Evolutionary conservation across 305 asterid species (phyloP).

Genomic region (Plantago coronopus): DNA sequence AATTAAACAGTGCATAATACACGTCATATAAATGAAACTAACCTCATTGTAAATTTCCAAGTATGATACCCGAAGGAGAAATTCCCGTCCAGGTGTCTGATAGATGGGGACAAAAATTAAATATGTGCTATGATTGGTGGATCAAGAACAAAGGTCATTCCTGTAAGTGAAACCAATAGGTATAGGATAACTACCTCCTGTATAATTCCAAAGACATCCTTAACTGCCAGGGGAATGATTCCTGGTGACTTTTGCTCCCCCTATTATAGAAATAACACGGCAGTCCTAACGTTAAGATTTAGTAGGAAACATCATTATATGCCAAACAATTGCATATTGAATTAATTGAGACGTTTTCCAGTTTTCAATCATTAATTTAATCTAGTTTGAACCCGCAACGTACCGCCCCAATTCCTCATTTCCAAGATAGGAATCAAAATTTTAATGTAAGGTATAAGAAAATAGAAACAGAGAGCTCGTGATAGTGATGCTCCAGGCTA

Average conservation of each 20-base stretch:
- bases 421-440: not conserved
- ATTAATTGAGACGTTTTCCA: not conserved
- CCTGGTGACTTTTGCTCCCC: slow-evolving; percentile 95
- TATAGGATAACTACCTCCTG: slow-evolving; percentile 56
- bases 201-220: slow-evolving; percentile 80
- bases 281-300: slow-evolving; percentile 16
- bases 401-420: not conserved
- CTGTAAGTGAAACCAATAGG: slow-evolving; percentile 13
- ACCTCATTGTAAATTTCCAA: slow-evolving; percentile 88
- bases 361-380: not conserved
- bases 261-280: slow-evolving; percentile 32
- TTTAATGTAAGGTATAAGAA: not conserved
- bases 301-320: not conserved
- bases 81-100: slow-evolving; percentile 80
- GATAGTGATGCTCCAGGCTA: slow-evolving; percentile 6
- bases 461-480: not conserved
- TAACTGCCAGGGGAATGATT: slow-evolving; percentile 71
- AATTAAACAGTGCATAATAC: slow-evolving; percentile 2
- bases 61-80: slow-evolving; percentile 81
- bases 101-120: slow-evolving; percentile 16
- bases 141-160: slow-evolving; percentile 11
- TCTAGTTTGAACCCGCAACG: too few species aligned
- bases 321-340: slow-evolving; percentile 13
- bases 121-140: slow-evolving; percentile 3
- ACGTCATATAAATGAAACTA: slow-evolving; percentile 27